Conservation (phyloP, 805 yeast genomes). For the Saccharomycopsis sp. region DNA sequence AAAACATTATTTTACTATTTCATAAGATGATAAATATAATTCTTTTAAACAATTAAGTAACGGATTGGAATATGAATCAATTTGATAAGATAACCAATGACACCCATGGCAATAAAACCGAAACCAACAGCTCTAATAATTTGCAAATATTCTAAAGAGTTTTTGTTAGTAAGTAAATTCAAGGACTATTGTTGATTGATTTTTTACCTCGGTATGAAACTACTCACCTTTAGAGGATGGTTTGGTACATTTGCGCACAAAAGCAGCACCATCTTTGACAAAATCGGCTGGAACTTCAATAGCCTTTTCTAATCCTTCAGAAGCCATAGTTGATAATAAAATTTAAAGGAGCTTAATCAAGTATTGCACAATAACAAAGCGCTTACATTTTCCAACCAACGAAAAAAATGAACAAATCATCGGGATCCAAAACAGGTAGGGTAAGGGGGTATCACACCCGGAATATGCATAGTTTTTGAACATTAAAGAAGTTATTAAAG, state of each 20-base stretch:
- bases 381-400: background rate
- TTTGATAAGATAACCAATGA: slow-evolving; percentile 92
- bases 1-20: too few relatives aligned
- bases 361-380: too few relatives aligned
- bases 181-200: background rate
- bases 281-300: slow-evolving; percentile 86
- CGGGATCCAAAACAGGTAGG: too few relatives aligned
- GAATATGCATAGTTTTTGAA: too few relatives aligned
- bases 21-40: background rate
- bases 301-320: slow-evolving; percentile 62
- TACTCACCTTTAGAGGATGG: slow-evolving; percentile 73
- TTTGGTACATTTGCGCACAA: slow-evolving; percentile 84
- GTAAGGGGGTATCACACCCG: too few relatives aligned
- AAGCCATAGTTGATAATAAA: slow-evolving; percentile 27
- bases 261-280: slow-evolving; percentile 82
- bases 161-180: background rate
- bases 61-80: slow-evolving; percentile 92
- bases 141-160: slow-evolving; percentile 57
- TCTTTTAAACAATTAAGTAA: slow-evolving; percentile 76
- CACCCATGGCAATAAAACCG: slow-evolving; percentile 96
- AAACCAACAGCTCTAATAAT: slow-evolving; percentile 93
- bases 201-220: background rate
- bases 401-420: too few relatives aligned
- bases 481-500: too few relatives aligned
- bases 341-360: background rate